Evolutionary conservation across 1,284 basidiomycete species (phyloP).

Genomic region (Grifola frondosa): DNA sequence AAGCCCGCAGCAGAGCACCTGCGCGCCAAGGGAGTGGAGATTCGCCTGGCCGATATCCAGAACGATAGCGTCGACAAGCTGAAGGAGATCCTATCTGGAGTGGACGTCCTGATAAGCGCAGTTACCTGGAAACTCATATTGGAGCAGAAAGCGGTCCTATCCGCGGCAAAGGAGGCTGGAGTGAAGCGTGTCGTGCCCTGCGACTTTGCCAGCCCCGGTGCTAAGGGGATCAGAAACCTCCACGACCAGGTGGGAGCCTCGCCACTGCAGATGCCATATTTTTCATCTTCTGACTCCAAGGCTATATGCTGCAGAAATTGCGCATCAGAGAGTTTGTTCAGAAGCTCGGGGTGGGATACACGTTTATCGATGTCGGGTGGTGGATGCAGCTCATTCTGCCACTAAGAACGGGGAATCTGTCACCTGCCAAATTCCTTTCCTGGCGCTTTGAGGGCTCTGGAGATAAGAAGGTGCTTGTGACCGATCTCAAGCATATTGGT

Average conservation of each 20-base stretch:
- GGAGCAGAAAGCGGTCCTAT: constrained; percentile 18
- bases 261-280: neutral
- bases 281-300: neutral
- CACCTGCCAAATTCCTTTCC: neutral
- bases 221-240: constrained; percentile 9
- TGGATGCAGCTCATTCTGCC: constrained; percentile 27
- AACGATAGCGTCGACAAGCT: constrained; percentile 12
- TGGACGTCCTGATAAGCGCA: constrained; percentile 18
- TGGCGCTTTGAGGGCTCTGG: constrained; percentile 12
- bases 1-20: constrained; percentile 11
- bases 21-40: constrained; percentile 12
- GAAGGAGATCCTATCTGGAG: constrained; percentile 12
- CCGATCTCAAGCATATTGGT: constrained; percentile 19
- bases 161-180: constrained; percentile 17
- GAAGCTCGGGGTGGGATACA: constrained; percentile 19
- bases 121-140: constrained; percentile 3
- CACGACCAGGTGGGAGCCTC: constrained; percentile 15
- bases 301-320: constrained; percentile 19
- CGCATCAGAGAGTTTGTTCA: constrained; percentile 17
- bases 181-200: constrained; percentile 19
- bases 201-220: constrained; percentile 19
- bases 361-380: constrained; percentile 28
- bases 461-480: constrained; percentile 15
- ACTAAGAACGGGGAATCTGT: neutral
- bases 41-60: constrained; percentile 16